Base-by-base conservation (phyloP, 179 eudicot species). In the Amaranthus tricolor region DNA sequence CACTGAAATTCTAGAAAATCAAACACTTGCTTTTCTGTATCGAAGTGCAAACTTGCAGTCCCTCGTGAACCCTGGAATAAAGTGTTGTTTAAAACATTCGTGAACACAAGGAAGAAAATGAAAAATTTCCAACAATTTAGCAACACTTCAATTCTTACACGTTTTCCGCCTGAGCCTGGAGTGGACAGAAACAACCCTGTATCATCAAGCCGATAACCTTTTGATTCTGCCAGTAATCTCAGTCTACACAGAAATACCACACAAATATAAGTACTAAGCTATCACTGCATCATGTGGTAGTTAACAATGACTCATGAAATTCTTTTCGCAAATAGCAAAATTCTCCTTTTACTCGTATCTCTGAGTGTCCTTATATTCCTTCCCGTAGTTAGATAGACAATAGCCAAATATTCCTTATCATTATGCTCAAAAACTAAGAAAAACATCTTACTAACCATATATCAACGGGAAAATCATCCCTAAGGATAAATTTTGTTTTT, bases 161-260 rank as follows among this genome's bases (percentile, higher is more conserved):
- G 82, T 62, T 88, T 89, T 73, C 88, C 81, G 58, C 89, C 84
- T 13, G 94, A 88, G 73, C 90, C 71, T 14, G 84, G 93, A n/a
- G 90, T 84, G 21, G 96, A 89, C 44, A 93, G 97, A 80, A 87
- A 95, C 73, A 95, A 79, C 45, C 99, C 98, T 0, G 88, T 95
- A 60, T 90, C 99, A 67, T 92, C 99, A 6, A 95, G 95, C 65
- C 88, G 85, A 78, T 81, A 95, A 59, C 99, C 99, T 85, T 93
- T 95, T 44, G 93, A 88, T 71, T 85, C 93, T 60, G 99, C 97
- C 58, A 89, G 81, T 83, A 93, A 68, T 81, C 97, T 88, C 85
- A 94, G 83, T 84, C 98, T 94, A 82, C 70, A 86, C 49, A 70
- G 45, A 10, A 24, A 51, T 66, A 51, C 11, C 45, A 68, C 48